Evolutionary conservation across 2,329 filamentous ascomycete species (phyloP).

Genomic region (Trichoderma sp.): DNA sequence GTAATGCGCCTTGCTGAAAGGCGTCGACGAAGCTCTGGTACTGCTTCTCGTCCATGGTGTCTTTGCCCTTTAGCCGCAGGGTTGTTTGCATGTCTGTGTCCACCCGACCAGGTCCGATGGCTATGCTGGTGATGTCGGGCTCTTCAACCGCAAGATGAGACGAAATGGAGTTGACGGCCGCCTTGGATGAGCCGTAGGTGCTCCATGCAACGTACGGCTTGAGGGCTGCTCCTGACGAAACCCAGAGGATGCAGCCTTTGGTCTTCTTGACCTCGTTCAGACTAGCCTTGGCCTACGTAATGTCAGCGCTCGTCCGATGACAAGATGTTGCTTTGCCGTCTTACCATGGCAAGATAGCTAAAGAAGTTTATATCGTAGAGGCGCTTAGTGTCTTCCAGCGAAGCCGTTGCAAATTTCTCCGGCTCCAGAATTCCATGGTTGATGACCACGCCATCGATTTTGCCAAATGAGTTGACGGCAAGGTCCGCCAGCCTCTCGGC

Average conservation of each 20-base stretch:
- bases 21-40: constrained; percentile 67
- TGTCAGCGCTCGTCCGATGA: constrained; percentile 14
- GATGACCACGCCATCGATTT: constrained; percentile 76
- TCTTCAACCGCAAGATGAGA: constrained; percentile 73
- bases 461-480: constrained; percentile 65
- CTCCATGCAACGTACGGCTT: constrained; percentile 70
- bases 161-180: constrained; percentile 76
- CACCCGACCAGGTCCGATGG: constrained; percentile 75
- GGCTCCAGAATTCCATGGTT: constrained; percentile 85
- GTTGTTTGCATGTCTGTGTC: constrained; percentile 90
- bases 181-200: constrained; percentile 78
- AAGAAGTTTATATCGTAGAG: constrained; percentile 85
- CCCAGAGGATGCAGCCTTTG: constrained; percentile 70
- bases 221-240: constrained; percentile 73
- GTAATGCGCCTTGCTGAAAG: constrained; percentile 66
- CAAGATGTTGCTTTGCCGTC: constrained; percentile 24
- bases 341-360: constrained; percentile 73
- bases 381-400: constrained; percentile 69
- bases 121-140: constrained; percentile 66
- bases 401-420: constrained; percentile 65
- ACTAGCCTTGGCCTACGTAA: constrained; percentile 61
- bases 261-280: constrained; percentile 65
- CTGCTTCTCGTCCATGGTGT: constrained; percentile 50
- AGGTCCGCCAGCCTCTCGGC: constrained; percentile 60
- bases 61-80: constrained; percentile 60